These are phyloP conservation scores for Saturnispora besseyi DNA, from an alignment of 805 yeast species.

Conservation along the genomic window DNA sequence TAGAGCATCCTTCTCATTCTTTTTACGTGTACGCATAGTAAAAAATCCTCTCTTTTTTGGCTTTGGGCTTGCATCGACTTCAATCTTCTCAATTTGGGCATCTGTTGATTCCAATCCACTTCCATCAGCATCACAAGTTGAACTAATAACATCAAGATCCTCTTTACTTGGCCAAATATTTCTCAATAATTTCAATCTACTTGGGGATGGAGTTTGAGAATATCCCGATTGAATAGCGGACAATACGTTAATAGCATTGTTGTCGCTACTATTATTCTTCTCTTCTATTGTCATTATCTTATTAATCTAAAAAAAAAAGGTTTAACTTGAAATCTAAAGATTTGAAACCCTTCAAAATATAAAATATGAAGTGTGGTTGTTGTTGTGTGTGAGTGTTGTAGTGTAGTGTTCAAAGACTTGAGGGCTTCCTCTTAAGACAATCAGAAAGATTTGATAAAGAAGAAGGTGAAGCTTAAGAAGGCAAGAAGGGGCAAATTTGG, in stretches of 20 bases:
- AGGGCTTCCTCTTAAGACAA: not conserved
- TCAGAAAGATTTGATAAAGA: not conserved
- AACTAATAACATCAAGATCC: not conserved
- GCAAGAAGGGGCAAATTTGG: not conserved
- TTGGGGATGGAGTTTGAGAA: not conserved
- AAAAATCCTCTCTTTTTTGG: conserved; percentile 4
- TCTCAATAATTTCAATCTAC: not conserved
- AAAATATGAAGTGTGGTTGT: not conserved
- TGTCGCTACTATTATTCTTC: not conserved
- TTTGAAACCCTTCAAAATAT: not conserved
- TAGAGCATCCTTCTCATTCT: not conserved
- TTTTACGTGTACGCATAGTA: conserved; percentile 6
- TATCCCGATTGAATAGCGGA: not conserved
- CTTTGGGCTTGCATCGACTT: not conserved
- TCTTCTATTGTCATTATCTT: not conserved
- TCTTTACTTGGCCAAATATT: not conserved
- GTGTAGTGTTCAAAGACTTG: not conserved
- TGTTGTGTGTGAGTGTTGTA: not conserved
- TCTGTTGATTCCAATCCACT: not conserved
- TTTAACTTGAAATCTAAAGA: not conserved
- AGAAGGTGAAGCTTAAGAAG: not conserved
- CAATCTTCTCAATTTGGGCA: not conserved
- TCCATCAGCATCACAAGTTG: not conserved
- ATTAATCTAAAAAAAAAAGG: not conserved
- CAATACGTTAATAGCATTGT: not conserved